Evolutionary conservation across 176 grass and related monocot species (phyloP), one percentile per base, ranked within the genome.

Genomic region (Pontederia crassipes): DNA sequence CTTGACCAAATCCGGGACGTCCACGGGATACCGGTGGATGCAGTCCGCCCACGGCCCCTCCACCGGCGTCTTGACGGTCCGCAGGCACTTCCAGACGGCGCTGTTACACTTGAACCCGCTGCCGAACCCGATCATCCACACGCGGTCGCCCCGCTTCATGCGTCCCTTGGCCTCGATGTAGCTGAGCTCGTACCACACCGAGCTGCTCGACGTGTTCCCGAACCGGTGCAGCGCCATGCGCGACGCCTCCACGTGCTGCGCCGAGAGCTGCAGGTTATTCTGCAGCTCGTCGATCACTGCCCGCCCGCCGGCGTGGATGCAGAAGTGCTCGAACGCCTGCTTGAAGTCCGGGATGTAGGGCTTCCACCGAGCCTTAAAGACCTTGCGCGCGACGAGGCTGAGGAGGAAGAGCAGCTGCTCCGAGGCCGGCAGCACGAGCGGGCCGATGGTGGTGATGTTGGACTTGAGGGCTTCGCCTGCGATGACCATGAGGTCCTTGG

Each of bases 21-120:
- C 14, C 51, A 54, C 51, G 2, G 51, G 51, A 54, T 54, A 54
- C 14, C 2, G 51, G 51, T 54, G 51, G 51, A 54, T 54, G 51
- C 51, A 54, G 12, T 14, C 11, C 5, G 51, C 12, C 51, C 51
- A 54, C 14, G 51, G 51, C 51, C 51, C 51, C 14, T 54, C 51
- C 14, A 14, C 51, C 14, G 90, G 82, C 8, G 80, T 68, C 64
- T 77, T 89, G 51, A 89, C 50, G 45, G 68, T 72, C 48, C 77
- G 80, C 29, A 89, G 70, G 74, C 90, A 89, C 74, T 86, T 89
- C 90, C 90, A 95, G 15, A 95, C 90, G 10, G 90, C 90, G 78
- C 90, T 95, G 90, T 95, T 95, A 77, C 90, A 95, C 72, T 89
- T 95, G 80, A 95, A 95, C 0, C 90, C 90, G 48, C 77, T 81